Percentiles rank a stretch among this genome's conserved stretches.
Evolutionary conservation across 169 alveolate genomes (phyloP).

Genomic region (Plasmodium inui): DNA sequence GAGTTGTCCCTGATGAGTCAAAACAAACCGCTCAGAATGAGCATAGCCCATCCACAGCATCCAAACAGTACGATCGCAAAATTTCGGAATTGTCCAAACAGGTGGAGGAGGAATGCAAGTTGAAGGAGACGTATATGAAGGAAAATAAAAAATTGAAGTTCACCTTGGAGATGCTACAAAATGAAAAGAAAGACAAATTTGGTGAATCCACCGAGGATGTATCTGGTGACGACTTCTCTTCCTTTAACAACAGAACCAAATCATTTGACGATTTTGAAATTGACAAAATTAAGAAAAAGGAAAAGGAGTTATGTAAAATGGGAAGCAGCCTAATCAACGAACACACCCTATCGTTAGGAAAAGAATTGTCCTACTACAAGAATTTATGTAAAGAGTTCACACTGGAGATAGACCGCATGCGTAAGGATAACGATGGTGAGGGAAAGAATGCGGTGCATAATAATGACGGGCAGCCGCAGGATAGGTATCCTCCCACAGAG

Average conservation of each 20-base stretch:
- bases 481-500: no score
- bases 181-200: slow-evolving; percentile 16
- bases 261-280: slow-evolving; percentile 68
- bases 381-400: slow-evolving; percentile 59
- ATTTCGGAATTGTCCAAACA: slow-evolving; percentile 30
- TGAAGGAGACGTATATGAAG: slow-evolving; percentile 37
- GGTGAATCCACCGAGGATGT: slow-evolving; percentile 10
- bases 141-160: slow-evolving; percentile 62
- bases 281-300: slow-evolving; percentile 32
- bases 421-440: background rate
- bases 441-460: background rate
- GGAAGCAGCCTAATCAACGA: slow-evolving; percentile 24
- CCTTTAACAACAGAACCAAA: slow-evolving; percentile 14
- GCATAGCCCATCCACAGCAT: background rate
- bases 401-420: slow-evolving; percentile 26
- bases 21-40: background rate
- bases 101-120: slow-evolving; percentile 35
- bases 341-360: slow-evolving; percentile 39
- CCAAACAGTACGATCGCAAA: slow-evolving; percentile 15
- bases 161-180: slow-evolving; percentile 27
- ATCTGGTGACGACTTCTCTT: slow-evolving; percentile 2
- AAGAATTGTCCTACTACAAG: slow-evolving; percentile 68
- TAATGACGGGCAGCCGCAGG: background rate
- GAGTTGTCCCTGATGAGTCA: background rate
- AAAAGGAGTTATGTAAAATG: background rate